Evolutionary conservation across 192 early-diverging fungal species (phyloP), one percentile per base, ranked within the genome.

Genomic region (Backusella liffmaniae): DNA sequence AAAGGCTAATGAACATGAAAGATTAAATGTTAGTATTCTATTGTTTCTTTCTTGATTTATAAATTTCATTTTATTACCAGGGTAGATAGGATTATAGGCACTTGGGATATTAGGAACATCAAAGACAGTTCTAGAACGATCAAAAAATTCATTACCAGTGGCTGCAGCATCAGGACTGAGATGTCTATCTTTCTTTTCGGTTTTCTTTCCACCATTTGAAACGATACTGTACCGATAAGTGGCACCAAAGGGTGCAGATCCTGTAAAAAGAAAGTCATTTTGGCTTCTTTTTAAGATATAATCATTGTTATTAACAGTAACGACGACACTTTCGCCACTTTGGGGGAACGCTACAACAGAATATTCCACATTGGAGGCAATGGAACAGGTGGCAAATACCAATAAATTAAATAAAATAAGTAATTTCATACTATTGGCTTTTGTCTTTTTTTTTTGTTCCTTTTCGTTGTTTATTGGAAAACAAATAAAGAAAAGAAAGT

Each of bases 131-230:
- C 70, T 49, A 10, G 79, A 77, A 10, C 84, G 76, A 18, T 81
- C 77, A 74, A 85, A 85, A 66, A 85, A 85, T 56, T 85, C 84
- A 66, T 85, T 83, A 18, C 72, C 67, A 18, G 81, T 85, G 0
- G 44, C 9, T 4, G 69, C 66, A 41, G 56, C 53, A n/a, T 36
- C 68, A 32, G 46, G 16, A 62, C 37, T 53, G 1, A 76, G 59
- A 18, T 32, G 23, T 42, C 75, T 49, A 5, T 35, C 39, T 5
- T 23, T 59, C 18, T 46, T 32, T 39, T 76, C 75, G 2, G 68
- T 23, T 8, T 35, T 37, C 30, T 49, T 46, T 13, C n/a, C 39
- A 4, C 46, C 53, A 18, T 67, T 66, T n/a, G 29, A 42, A n/a
- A 44, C 69, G 1, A 76, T 30, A 9, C 51, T 53, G 42, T 76